Evolutionary conservation across 2,329 filamentous ascomycete genomes (phyloP), one percentile per base, ranked within the genome.

Genomic region (Xylariales sp.): DNA sequence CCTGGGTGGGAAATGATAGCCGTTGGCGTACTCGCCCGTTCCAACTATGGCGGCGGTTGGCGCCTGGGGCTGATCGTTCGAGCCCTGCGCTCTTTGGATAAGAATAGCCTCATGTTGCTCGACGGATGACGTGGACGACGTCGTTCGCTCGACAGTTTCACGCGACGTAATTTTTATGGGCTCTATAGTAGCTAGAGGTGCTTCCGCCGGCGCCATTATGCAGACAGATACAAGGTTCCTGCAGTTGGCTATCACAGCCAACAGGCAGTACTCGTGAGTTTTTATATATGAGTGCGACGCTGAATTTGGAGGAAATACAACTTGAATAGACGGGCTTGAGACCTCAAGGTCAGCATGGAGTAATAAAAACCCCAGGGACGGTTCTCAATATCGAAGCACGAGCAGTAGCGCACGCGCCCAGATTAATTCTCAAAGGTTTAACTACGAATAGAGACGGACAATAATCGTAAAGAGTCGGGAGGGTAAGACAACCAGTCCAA

Each of bases 1-100:
- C 63, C 84, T 87, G 5, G 87, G 89, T 28, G 87, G 88, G 73
- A 90, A 90, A 75, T 90, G 86, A 73, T 91, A 90, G 49, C 89
- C 87, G 74, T 90, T 91, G n/a, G 84, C 81, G 69, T 87, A 89
- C 43, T 77, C 69, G 49, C 80, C 81, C 45, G 82, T 79, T 48
- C 70, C 68, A 30, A 75, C 50, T 18, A 67, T 72, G 39, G 66
- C 66, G 9, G 69, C 72, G 12, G 71, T 64, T 18, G 57, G 67
- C 45, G 72, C 70, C 43, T 79, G 72, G 23, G 71, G 45, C 41
- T 75, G 71, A 4, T 48, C 67, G 14, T 68, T 60, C 32, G 69
- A 59, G 10, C 68, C 60, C 43, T 69, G 67, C 28, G 49, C 56
- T 64, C 73, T 72, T 57, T 75, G 69, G 41, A 43, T 73, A 32